phyloP scores from a whole-genome alignment of 208 protist genomes.

The Leishmania tropica region DNA sequence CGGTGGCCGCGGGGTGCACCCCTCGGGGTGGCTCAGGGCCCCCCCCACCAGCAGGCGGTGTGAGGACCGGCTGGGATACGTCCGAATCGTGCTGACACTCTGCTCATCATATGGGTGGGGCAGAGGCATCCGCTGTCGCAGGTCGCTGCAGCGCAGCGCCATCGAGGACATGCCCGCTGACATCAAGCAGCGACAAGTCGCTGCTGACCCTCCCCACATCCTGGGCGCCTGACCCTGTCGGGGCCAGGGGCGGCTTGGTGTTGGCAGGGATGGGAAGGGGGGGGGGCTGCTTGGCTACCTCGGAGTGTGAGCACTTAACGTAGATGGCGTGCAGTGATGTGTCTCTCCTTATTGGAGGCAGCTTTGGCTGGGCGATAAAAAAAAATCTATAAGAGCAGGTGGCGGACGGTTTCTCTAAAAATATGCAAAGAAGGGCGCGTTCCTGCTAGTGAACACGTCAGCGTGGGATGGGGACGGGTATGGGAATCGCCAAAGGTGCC shows the following conservation, averaged over 20 bases:
- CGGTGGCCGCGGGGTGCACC: too few species aligned
- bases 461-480: conserved; percentile 22
- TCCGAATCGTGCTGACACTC: too few species aligned
- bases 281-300: neutral
- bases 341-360: neutral
- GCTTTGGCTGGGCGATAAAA: neutral
- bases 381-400: neutral
- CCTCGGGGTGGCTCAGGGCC: neutral
- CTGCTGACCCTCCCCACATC: neutral
- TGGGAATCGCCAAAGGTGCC: conserved; percentile 13
- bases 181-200: neutral
- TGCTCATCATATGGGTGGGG: neutral
- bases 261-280: neutral
- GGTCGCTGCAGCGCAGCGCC: neutral
- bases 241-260: neutral
- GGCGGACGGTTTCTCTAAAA: neutral
- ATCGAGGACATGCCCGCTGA: neutral
- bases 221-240: neutral
- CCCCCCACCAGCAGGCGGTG: neutral
- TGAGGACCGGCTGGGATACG: too few species aligned
- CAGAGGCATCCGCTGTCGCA: neutral
- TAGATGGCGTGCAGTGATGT: neutral
- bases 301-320: too few species aligned
- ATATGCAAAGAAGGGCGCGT: neutral
- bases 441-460: neutral